Conservation (phyloP, 768 basidiomycete species). For the Paxillus rubicundulus region DNA sequence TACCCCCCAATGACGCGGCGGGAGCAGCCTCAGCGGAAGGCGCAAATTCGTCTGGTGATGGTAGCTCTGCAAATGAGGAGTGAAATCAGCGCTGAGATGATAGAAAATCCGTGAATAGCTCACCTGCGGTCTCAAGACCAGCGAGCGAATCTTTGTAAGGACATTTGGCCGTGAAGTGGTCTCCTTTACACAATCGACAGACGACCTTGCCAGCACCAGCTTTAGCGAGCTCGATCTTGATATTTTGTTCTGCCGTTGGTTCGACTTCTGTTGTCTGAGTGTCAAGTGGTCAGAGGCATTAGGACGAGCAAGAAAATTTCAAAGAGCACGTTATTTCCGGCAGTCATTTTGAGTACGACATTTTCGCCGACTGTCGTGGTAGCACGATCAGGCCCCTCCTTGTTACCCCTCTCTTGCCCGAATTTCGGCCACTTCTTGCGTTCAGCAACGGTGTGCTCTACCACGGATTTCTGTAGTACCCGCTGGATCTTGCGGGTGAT, state of each 20-base stretch:
- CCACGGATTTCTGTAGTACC: slow-evolving; percentile 83
- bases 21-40: slow-evolving; percentile 32
- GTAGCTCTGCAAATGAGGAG: slow-evolving; percentile 31
- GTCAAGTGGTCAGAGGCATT: background rate
- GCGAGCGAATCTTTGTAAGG: slow-evolving; percentile 95
- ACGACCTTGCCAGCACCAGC: slow-evolving; percentile 84
- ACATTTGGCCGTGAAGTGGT: slow-evolving; percentile 97
- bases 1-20: slow-evolving; percentile 52
- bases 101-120: slow-evolving; percentile 10
- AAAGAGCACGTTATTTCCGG: slow-evolving; percentile 58
- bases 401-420: slow-evolving; percentile 84
- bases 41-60: slow-evolving; percentile 37
- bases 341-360: slow-evolving; percentile 58
- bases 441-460: slow-evolving; percentile 93
- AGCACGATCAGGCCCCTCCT: slow-evolving; percentile 85
- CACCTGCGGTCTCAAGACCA: slow-evolving; percentile 63
- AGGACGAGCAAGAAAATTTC: background rate
- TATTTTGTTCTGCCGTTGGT: slow-evolving; percentile 56
- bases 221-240: slow-evolving; percentile 65
- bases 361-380: slow-evolving; percentile 90
- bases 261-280: slow-evolving; percentile 63
- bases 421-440: slow-evolving; percentile 94
- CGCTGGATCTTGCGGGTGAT: slow-evolving; percentile 85
- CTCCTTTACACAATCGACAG: slow-evolving; percentile 94
- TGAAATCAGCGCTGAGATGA: background rate